Percentiles rank a stretch among this genome's conserved stretches.
Evolutionary conservation across 2,329 filamentous ascomycete genomes (phyloP).

Genomic region (Zymoseptoria crescenta): DNA sequence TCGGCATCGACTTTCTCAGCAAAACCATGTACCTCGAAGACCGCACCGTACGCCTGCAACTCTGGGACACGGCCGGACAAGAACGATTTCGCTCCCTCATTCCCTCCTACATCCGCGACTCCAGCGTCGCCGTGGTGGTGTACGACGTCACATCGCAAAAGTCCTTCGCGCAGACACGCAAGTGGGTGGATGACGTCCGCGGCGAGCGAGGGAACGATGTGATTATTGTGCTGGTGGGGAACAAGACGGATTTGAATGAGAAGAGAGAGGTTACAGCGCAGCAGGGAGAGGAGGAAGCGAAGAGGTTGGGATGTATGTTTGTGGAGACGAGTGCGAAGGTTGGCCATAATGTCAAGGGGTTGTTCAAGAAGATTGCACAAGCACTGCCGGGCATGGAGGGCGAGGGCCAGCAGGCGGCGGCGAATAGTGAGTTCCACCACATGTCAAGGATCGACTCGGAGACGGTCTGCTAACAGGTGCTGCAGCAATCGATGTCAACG

Average conservation of each 20-base stretch:
- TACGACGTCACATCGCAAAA: slow-evolving; percentile 87
- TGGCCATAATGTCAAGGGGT: slow-evolving; percentile 93
- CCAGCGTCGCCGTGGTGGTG: slow-evolving; percentile 93
- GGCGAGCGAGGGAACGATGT: slow-evolving; percentile 97
- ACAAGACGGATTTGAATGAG: slow-evolving; percentile 98
- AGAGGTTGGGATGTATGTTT: slow-evolving; percentile 97
- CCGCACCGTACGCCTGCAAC: slow-evolving; percentile 89
- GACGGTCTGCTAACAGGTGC: slow-evolving; percentile 12
- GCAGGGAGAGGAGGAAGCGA: slow-evolving; percentile 95
- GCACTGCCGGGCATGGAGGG: slow-evolving; percentile 97
- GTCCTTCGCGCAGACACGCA: slow-evolving; percentile 96
- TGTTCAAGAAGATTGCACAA: slow-evolving; percentile 97
- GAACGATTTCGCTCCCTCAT: slow-evolving; percentile 96
- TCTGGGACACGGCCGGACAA: slow-evolving; percentile 98
- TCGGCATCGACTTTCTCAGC: slow-evolving; percentile 97
- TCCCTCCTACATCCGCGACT: slow-evolving; percentile 97
- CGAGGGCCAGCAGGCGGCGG: slow-evolving; percentile 67
- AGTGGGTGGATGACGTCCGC: slow-evolving; percentile 98
- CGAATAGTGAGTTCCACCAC: slow-evolving; percentile 59
- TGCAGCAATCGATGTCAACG: slow-evolving; percentile 32
- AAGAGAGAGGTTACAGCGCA: slow-evolving; percentile 95
- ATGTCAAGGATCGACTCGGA: not conserved
- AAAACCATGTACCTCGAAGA: slow-evolving; percentile 99
- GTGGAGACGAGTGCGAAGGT: slow-evolving; percentile 98
- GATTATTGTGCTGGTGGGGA: slow-evolving; percentile 95